These are phyloP conservation scores for Asterophora lycoperdoides DNA, from an alignment of 768 basidiomycete genomes.

Conservation along the genomic window DNA sequence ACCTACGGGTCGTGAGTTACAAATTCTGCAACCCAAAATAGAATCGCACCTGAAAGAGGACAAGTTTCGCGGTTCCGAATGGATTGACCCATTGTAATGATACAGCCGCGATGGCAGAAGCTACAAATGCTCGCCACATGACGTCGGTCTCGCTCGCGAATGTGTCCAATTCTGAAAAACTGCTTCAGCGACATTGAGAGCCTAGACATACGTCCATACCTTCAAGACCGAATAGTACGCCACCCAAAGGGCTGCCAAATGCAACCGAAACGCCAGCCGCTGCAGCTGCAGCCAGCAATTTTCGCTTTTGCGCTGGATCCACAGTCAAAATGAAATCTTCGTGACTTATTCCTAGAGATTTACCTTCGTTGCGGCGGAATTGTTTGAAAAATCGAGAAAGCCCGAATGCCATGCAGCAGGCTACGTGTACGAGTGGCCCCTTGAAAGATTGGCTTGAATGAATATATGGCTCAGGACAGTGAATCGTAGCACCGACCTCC, in stretches of 20 bases:
- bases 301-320: conserved; percentile 66
- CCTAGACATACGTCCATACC: conserved; percentile 25
- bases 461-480: neutral
- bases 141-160: conserved; percentile 72
- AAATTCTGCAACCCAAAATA: neutral
- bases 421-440: conserved; percentile 84
- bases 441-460: conserved; percentile 20
- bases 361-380: conserved; percentile 77
- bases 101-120: conserved; percentile 83
- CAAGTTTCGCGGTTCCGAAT: conserved; percentile 80
- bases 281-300: conserved; percentile 76
- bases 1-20: conserved; percentile 32
- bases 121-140: conserved; percentile 86
- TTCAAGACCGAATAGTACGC: conserved; percentile 83
- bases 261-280: conserved; percentile 87
- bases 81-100: conserved; percentile 81
- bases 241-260: conserved; percentile 83
- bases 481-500: conserved; percentile 49
- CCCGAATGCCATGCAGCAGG: conserved; percentile 76
- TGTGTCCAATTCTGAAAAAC: conserved; percentile 51
- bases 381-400: conserved; percentile 63
- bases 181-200: neutral
- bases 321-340: neutral
- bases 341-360: neutral
- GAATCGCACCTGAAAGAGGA: conserved; percentile 61